Base-by-base conservation (phyloP, 208 protist species). In the Leishmania amazonensis region DNA sequence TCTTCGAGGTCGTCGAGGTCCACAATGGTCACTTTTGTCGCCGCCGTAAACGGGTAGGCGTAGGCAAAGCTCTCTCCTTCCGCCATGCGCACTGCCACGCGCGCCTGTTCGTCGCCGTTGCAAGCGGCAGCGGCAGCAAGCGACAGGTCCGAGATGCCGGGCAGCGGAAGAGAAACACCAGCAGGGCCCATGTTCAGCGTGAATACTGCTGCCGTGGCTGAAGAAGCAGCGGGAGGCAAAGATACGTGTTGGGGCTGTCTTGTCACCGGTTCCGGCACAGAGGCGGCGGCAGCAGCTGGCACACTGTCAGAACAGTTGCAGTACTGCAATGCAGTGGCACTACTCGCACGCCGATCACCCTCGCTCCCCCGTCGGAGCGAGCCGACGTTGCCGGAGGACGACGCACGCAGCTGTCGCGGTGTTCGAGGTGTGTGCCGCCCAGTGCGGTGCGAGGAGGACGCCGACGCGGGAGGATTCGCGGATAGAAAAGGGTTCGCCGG, bases 1-100 rank as follows among this genome's bases (percentile, higher is more conserved):
- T 87, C 38, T 47, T 88, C 84, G 49, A 96, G 85, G 80, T 96
- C 93, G 8, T 87, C 83, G 15, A 93, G 67, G 60, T 89, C 84
- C n/a, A 89, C 51, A 42, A 93, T 78, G 9, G 87, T 53, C 13
- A 64, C 79, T 24, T 87, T 70, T 0, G 81, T 81, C 3, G 80
- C 51, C 2, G 76, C 80, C 2, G 62, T 86, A 80, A 95, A 95
- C 1, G 91, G 91, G 67, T 90, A 95, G 74, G 57, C 65, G 68
- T 73, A 86, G 28, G 83, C 83, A 57, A 86, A 86, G n/a, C 70
- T 86, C 62, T 86, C 83, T 3, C 78, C 83, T 5, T 60, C 83
- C 28, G 60, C 28, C 42, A 80, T 49, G 28, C 24, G 8, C 21
- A 75, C 71, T 6, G 53, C 24, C 4, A 79, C 62, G 0, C 31